Evolutionary conservation across 2,329 filamentous ascomycete genomes (phyloP).

Genomic region (Sarocladium oryzae): DNA sequence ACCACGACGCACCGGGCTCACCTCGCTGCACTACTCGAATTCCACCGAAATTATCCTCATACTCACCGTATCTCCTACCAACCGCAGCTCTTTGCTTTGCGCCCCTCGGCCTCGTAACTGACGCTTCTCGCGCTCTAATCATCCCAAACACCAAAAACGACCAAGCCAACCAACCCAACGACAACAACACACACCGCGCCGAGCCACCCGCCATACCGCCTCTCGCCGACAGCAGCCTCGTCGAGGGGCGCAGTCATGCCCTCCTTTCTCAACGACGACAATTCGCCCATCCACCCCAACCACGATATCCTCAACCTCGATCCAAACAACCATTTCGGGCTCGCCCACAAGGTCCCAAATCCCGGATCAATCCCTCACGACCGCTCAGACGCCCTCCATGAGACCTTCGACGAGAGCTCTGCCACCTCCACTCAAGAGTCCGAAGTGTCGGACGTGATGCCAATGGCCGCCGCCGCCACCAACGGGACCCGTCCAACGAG

Average conservation of each 20-base stretch:
- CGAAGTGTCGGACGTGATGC: constrained; percentile 39
- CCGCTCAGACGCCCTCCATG: constrained; percentile 40
- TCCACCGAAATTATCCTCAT: background rate
- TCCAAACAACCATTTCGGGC: constrained; percentile 30
- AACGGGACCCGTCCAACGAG: constrained; percentile 40
- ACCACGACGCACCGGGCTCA: background rate
- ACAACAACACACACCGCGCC: background rate
- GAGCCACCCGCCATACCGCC: background rate
- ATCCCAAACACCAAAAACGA: background rate
- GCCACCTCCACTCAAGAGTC: constrained; percentile 48
- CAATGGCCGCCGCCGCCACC: constrained; percentile 34
- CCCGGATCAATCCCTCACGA: constrained; percentile 31
- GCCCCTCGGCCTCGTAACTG: background rate
- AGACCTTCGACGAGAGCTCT: constrained; percentile 49
- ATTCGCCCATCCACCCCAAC: constrained; percentile 43
- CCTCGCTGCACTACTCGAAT: background rate
- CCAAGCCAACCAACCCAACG: background rate
- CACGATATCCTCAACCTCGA: constrained; percentile 39
- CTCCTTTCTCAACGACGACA: constrained; percentile 9
- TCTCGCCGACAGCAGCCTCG: constrained; percentile 8
- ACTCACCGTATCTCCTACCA: background rate
- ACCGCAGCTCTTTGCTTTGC: background rate
- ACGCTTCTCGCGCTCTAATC: background rate
- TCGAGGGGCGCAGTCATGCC: constrained; percentile 8
- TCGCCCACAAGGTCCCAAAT: constrained; percentile 29